phyloP scores from a whole-genome alignment of 176 grass and related monocot species.

The sorghum (Sorghum bicolor) region DNA sequence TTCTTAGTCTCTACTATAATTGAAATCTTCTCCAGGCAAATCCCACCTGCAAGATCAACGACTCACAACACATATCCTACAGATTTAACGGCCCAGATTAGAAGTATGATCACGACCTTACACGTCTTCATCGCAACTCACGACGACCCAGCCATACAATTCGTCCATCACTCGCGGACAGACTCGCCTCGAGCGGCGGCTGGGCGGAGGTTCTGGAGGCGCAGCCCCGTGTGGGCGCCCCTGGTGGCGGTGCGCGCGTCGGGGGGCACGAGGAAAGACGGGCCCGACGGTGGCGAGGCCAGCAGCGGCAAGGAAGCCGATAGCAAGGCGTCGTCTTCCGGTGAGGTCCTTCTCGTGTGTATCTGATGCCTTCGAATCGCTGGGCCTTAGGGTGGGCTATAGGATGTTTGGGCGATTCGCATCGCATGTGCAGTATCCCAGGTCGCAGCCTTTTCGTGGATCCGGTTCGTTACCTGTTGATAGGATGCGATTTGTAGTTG shows the following conservation, averaged over 20 bases:
- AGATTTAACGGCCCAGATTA: too few relatives aligned
- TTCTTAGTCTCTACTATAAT: too few relatives aligned
- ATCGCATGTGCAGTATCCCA: not conserved
- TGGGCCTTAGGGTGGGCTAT: not conserved
- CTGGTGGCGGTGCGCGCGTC: constrained; percentile 54
- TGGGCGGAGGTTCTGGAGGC: constrained; percentile 33
- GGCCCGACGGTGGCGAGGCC: constrained; percentile 3
- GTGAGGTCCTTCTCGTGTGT: constrained; percentile 25
- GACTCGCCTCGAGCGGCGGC: constrained; percentile 9
- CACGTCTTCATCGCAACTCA: constrained; percentile 13
- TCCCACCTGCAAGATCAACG: too few relatives aligned
- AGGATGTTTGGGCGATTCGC: constrained; percentile 3
- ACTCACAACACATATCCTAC: too few relatives aligned
- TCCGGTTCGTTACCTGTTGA: not conserved
- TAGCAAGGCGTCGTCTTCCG: constrained; percentile 43
- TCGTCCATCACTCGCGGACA: not conserved
- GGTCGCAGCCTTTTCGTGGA: not conserved
- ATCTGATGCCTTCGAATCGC: not conserved
- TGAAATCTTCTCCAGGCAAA: too few relatives aligned
- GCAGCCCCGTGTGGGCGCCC: constrained; percentile 13
- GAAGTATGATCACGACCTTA: too few relatives aligned
- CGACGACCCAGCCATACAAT: not conserved
- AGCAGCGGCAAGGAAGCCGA: constrained; percentile 30
- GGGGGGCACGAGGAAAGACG: constrained; percentile 35
- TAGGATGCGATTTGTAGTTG: not conserved